Evolutionary conservation across 306 rosid species (phyloP), one percentile per base, ranked within the genome.

Genomic region (Quercus variabilis): DNA sequence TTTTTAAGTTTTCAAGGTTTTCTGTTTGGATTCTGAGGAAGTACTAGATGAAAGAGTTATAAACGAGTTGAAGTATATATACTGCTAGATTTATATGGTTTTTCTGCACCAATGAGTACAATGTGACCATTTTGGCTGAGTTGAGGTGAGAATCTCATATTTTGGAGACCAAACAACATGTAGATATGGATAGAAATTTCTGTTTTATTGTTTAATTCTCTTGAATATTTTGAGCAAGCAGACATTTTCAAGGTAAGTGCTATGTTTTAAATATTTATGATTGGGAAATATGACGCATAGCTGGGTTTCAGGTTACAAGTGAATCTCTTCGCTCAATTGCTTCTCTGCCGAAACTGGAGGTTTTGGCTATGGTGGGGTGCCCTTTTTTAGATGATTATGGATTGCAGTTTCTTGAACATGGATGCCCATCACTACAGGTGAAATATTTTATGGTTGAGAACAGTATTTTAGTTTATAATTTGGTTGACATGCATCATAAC

Each of bases 371-470:
- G 77, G 87, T 73, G 59, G 90, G 88, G 71, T 88, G 92, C 74
- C 76, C 85, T 81, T 86, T 78, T 58, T 87, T 90, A 75, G 94
- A 85, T 59, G 87, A 88, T 60, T 77, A 18, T 54, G 94, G 94
- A 64, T 84, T 90, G 63, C 79, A 78, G 68, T 90, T 81, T 80
- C 87, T 90, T 26, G 89, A 69, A 77, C 73, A 86, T 56, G 89
- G 92, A 43, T 88, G 94, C 59, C 92, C 92, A 25, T 77, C 46
- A 17, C 92, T 90, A 41, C 87, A 90, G 92, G 92, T 90, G 58
- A 55, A 71, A 49, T 46, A 72, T 56, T 75, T 59, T 17, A 64
- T 64, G 56, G 33, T 58, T 9, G 17, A 56, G 43, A 74, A 64
- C n/a, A 54, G 52, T 82, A 30, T 54, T 68, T 63, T 78, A 67